These are phyloP conservation scores for Raphanus hybrid DNA, from an alignment of 441 rosid species.

Conservation along the genomic window DNA sequence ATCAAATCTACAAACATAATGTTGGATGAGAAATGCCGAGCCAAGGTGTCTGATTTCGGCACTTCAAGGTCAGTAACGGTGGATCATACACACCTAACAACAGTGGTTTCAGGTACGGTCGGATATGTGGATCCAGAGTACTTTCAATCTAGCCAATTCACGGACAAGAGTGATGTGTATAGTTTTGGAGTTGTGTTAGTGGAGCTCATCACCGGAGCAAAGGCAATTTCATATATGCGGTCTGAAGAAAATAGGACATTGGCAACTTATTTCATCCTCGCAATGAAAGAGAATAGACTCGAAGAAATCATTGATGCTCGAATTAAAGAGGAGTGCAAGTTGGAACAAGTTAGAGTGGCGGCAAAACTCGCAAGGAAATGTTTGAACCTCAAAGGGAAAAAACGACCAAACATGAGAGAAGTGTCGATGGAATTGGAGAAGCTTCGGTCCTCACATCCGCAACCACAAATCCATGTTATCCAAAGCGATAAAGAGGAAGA, in stretches of 20 bases:
- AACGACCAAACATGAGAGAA: conserved; percentile 50
- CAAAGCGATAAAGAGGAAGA: conserved; percentile 8
- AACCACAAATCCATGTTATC: background rate
- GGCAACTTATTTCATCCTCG: conserved; percentile 1
- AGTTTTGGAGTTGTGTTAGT: conserved; percentile 3
- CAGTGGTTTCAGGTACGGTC: conserved; percentile 7
- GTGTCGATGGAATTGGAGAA: conserved; percentile 44
- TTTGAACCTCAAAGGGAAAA: conserved; percentile 42
- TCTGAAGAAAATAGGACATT: background rate
- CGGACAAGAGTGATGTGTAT: conserved; percentile 7
- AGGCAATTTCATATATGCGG: conserved; percentile 5
- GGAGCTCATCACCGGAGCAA: conserved; percentile 11
- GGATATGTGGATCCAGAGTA: conserved; percentile 15
- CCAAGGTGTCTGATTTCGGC: conserved; percentile 1
- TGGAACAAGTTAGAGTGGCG: conserved; percentile 6
- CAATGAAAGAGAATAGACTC: conserved; percentile 11
- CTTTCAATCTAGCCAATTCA: conserved; percentile 11
- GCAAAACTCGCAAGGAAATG: conserved; percentile 25
- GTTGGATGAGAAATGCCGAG: conserved; percentile 2
- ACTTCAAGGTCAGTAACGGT: conserved; percentile 3
- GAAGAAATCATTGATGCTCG: conserved; percentile 5
- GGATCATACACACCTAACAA: conserved; percentile 3
- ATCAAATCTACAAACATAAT: conserved; percentile 11
- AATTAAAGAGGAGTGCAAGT: conserved; percentile 1
- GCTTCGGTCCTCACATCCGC: conserved; percentile 18